Conservation (phyloP, 768 basidiomycete species). For the Suillus cothurnatus region DNA sequence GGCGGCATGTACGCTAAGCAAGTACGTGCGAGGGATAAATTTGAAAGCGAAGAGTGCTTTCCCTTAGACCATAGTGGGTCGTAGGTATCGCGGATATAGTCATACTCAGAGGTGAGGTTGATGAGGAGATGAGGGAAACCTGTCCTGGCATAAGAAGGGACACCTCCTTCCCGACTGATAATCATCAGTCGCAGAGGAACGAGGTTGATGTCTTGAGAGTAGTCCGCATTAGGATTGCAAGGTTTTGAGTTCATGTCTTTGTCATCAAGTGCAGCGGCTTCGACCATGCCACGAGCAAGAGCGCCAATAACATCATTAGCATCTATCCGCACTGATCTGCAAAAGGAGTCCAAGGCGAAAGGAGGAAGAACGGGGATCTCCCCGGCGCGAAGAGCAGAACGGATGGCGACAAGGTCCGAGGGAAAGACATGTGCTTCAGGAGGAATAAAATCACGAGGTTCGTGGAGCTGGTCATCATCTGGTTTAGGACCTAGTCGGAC, state of each 20-base stretch:
- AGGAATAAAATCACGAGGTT: slow-evolving; percentile 37
- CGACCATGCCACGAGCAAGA: slow-evolving; percentile 81
- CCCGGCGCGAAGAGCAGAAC: slow-evolving; percentile 86
- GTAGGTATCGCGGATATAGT: slow-evolving; percentile 87
- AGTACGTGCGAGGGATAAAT: slow-evolving; percentile 80
- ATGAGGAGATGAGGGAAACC: slow-evolving; percentile 95
- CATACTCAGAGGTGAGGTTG: slow-evolving; percentile 87
- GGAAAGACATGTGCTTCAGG: slow-evolving; percentile 83
- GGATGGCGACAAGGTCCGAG: slow-evolving; percentile 79
- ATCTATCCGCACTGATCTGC: slow-evolving; percentile 81
- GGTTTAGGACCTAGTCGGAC: slow-evolving; percentile 84
- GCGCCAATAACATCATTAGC: slow-evolving; percentile 89
- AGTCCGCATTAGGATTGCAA: slow-evolving; percentile 37
- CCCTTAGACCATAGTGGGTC: slow-evolving; percentile 70
- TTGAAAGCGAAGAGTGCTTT: slow-evolving; percentile 85
- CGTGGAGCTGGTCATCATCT: slow-evolving; percentile 33
- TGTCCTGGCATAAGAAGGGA: slow-evolving; percentile 94
- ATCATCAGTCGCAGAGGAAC: slow-evolving; percentile 96
- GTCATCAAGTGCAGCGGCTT: slow-evolving; percentile 52
- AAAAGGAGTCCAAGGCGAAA: slow-evolving; percentile 89
- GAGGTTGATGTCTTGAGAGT: slow-evolving; percentile 69
- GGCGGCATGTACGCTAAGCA: slow-evolving; percentile 94
- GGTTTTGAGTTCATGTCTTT: slow-evolving; percentile 34
- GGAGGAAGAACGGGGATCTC: slow-evolving; percentile 97
- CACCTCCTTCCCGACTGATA: slow-evolving; percentile 94